phyloP scores from a whole-genome alignment of 495 filamentous ascomycete species.

The Hypoxylon trugodes region DNA sequence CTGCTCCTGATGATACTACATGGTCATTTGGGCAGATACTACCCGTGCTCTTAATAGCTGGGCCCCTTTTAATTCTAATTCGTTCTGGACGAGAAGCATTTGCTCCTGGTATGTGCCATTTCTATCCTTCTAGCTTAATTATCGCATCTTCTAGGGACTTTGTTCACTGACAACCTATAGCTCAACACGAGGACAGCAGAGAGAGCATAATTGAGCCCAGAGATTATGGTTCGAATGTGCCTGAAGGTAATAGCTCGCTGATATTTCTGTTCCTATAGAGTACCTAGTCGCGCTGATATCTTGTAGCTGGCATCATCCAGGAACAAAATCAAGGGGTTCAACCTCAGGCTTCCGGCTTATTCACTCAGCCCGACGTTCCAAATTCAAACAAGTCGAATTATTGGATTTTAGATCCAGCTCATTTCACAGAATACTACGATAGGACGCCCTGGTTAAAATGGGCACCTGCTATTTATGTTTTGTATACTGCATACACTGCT shows the following conservation, averaged over 20 bases:
- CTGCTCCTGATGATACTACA: neutral
- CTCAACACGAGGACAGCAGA: neutral
- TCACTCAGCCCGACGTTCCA: neutral
- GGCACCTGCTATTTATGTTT: conserved; percentile 1
- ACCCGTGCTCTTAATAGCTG: conserved; percentile 7
- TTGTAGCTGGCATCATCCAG: neutral
- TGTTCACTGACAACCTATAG: neutral
- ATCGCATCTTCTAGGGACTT: neutral
- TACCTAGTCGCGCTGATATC: neutral
- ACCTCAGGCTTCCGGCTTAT: neutral
- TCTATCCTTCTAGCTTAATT: neutral
- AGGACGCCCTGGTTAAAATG: conserved; percentile 5
- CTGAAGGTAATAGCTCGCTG: neutral
- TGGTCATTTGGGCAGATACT: conserved; percentile 17
- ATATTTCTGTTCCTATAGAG: neutral
- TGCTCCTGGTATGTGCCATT: neutral
- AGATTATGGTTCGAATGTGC: neutral
- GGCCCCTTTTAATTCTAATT: neutral
- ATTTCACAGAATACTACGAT: conserved; percentile 8
- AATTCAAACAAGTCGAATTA: neutral
- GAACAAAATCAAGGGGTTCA: neutral
- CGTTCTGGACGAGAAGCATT: conserved; percentile 12
- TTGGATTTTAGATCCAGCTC: neutral
- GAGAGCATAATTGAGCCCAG: neutral
- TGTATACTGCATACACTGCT: neutral